Evolutionary conservation across 345 rosid species (phyloP), one percentile per base, ranked within the genome.

Genomic region (Theobroma cacao): DNA sequence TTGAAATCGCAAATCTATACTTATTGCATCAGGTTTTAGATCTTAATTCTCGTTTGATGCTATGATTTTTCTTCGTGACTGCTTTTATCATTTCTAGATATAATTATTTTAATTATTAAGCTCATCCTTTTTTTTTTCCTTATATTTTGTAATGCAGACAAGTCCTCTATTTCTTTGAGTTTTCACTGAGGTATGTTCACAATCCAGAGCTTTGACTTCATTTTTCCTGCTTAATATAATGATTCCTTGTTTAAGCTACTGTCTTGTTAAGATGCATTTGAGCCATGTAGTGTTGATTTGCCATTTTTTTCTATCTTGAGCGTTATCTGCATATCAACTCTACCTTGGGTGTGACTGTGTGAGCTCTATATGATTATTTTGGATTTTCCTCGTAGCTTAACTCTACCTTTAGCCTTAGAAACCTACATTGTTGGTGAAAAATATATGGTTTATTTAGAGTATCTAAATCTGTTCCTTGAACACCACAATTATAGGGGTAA

Each of bases 141-240:
- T 24, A 1, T 8, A 24, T 2, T 78, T 70, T 24, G 62, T 31
- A 75, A 70, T 68, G 87, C 97, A 95, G 98, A 92, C 94, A n/a
- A 92, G 99, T 83, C 96, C 99, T 4, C 47, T 95, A 28, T 85
- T 93, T 91, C 97, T 92, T 85, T 93, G 98, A 52, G 98, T 95
- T 77, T 93, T 95, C 86, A 93, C 98, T 14, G 90, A 95, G 98
- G 99, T 95, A 83, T 68, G 86, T 22, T 50, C 58, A 31, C 55
- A 45, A 5, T 69, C 12, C n/a, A 2, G 26, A 56, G n/a, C 14
- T 9, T 17, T 24, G 7, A 41, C 11, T 62, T 30, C 24, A 24
- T 20, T 75, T 61, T 45, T 47, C n/a, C 3, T 15, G 22, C 59
- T 48, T 31, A 48, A 48, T 70, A 30, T 47, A 10, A 28, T 0